A percentile compares a stretch with the other conserved stretches of the same genome.
Evolutionary conservation across 805 yeast genomes (phyloP).

Genomic region (Barnettozyma salicaria): DNA sequence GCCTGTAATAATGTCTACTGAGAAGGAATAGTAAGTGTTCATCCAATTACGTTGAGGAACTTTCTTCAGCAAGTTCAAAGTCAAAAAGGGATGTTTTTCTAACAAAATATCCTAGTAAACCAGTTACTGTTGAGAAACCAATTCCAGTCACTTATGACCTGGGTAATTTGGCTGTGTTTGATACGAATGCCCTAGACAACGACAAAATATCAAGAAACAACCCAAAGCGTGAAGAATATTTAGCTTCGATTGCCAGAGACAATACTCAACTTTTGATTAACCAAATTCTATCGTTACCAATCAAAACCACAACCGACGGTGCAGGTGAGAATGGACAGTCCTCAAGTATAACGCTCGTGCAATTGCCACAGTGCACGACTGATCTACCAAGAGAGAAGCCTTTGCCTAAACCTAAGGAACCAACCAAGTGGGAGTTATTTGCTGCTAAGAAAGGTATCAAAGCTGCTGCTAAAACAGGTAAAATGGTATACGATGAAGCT

Average conservation of each 20-base stretch:
- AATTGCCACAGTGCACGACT: constrained; percentile 78
- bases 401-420: constrained; percentile 85
- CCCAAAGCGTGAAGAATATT: constrained; percentile 55
- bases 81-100: too few relatives aligned
- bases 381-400: constrained; percentile 91
- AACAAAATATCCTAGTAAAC: constrained; percentile 35
- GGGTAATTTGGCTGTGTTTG: constrained; percentile 88
- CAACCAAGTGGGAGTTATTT: constrained; percentile 94
- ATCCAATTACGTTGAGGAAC: background rate
- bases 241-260: constrained; percentile 72
- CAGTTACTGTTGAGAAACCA: constrained; percentile 84
- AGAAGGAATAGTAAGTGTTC: constrained; percentile 7
- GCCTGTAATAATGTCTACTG: constrained; percentile 4
- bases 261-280: constrained; percentile 87
- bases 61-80: too few relatives aligned
- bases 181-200: constrained; percentile 77
- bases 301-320: constrained; percentile 78
- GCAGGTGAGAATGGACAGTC: constrained; percentile 50
- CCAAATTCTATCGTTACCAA: constrained; percentile 85
- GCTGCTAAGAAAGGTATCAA: constrained; percentile 94
- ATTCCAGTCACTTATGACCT: constrained; percentile 86
- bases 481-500: constrained; percentile 83
- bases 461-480: constrained; percentile 85
- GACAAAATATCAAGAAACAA: constrained; percentile 46
- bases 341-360: constrained; percentile 75